Base-by-base conservation (phyloP, 257 asterid genomes). In the Asclepias syriaca region DNA sequence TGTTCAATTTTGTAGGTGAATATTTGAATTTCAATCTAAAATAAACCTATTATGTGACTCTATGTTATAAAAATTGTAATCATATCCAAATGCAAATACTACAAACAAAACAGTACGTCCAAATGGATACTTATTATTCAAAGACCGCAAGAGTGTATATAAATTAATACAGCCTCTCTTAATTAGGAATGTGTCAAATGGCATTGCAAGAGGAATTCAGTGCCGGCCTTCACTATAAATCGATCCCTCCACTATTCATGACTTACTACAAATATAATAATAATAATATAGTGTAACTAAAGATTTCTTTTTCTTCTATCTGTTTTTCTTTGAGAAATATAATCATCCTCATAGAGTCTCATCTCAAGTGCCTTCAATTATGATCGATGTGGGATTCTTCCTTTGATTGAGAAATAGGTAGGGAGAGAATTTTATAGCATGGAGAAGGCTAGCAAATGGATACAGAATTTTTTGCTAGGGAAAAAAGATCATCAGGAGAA, bases 371-470 rank as follows among this genome's bases (percentile, higher is more conserved):
- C n/a, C 55, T n/a, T 15, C 24, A 53, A 16, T 24, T 24, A 24
- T 24, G 65, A 22, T 22, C 19, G 5, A 34, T 34, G 5, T 3
- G 39, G 64, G 64, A 57, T 57, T 24, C 6, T n/a, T 27, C 16
- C 45, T 60, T 60, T 60, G 21, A 24, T 21, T 60, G 3, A 16
- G 63, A 43, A 43, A 56, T 56, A 56, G 34, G 14, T 56, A 56
- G 34, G 14, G 67, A 32, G 32, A 61, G 32, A 34, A 15, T 57
- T 12, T 75, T 72, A 18, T 55, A 58, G 58, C 65, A 88, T 91
- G 96, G 94, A 83, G 48, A 87, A 85, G 80, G 96, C 94, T 78
- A 77, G 89, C 78, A 86, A 74, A 81, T 89, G 97, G 97, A 83
- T 89, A 74, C 81, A 84, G 78, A 87, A 85, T 75, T 81, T 91